A percentile compares a stretch with the other conserved stretches of the same genome.
These are phyloP conservation scores for Kluyveromyces lactis DNA, from an alignment of 805 yeast genomes.

Conservation along the genomic window DNA sequence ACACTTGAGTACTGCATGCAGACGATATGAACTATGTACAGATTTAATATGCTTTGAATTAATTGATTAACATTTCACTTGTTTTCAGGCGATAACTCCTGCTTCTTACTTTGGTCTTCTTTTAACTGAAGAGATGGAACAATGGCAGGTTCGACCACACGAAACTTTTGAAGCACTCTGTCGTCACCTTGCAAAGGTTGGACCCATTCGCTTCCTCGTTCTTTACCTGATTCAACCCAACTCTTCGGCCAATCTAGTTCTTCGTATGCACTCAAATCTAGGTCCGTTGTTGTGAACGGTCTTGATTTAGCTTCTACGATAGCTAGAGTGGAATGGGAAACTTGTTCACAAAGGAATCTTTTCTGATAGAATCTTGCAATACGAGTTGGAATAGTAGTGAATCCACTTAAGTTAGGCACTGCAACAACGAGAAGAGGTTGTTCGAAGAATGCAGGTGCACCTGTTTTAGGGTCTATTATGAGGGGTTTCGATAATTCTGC, in stretches of 20 bases:
- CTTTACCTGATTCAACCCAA: constrained; percentile 75
- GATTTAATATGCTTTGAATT: no score
- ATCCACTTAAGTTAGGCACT: constrained; percentile 73
- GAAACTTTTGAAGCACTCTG: constrained; percentile 34
- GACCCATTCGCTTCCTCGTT: constrained; percentile 81
- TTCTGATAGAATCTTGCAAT: constrained; percentile 70
- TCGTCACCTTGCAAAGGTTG: constrained; percentile 64
- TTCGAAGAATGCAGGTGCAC: constrained; percentile 52
- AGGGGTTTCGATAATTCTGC: constrained; percentile 44
- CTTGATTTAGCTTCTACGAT: constrained; percentile 45
- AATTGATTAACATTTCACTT: no score
- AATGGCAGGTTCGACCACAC: constrained; percentile 6
- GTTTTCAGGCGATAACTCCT: no score
- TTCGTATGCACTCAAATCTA: constrained; percentile 32
- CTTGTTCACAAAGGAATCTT: constrained; percentile 61
- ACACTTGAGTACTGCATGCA: no score
- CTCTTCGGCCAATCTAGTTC: constrained; percentile 80
- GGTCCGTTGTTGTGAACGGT: constrained; percentile 40
- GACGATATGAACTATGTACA: no score
- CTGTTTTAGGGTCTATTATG: constrained; percentile 22
- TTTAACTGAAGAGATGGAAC: neutral
- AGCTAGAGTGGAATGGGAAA: constrained; percentile 49
- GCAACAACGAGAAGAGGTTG: constrained; percentile 75
- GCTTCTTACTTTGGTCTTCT: no score
- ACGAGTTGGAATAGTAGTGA: constrained; percentile 65